Evolutionary conservation across 1,284 basidiomycete genomes (phyloP), one percentile per base, ranked within the genome.

Genomic region (Microbotryomycetes sp.): DNA sequence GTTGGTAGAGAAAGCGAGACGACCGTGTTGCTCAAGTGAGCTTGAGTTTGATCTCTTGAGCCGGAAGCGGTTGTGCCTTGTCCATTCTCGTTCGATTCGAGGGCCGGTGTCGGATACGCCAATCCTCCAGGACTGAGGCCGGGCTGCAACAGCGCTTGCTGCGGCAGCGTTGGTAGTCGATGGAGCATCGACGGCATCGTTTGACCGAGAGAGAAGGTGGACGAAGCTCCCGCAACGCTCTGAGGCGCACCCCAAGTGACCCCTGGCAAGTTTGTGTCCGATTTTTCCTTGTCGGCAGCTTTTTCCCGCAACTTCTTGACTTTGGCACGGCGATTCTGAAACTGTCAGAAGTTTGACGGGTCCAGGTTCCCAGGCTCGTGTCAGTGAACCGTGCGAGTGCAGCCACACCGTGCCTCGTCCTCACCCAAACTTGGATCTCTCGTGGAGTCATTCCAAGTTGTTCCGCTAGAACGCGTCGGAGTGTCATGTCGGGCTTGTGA

Each of bases 381-480:
- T n/a, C n/a, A n/a, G n/a, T n/a, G n/a, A n/a, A n/a, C n/a, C n/a
- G n/a, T n/a, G n/a, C n/a, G n/a, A n/a, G n/a, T n/a, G n/a, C n/a
- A n/a, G n/a, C n/a, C n/a, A n/a, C n/a, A n/a, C n/a, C n/a, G n/a
- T n/a, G 56, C 19, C 14, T 23, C 16, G 14, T 25, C 51, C 68
- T 54, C 47, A 58, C 77, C 74, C 84, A 71, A 66, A 93, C 92
- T 82, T 97, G 92, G 2, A 97, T 89, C 49, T 90, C 90, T 63
- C 92, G 81, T 26, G 90, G 84, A 23, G 88, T 89, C 91, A 97
- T 97, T 66, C 86, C 86, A 53, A 96, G 83, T 77, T 90, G 81
- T 7, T 80, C 78, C 0, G 91, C 87, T 54, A 97, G 82, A 67
- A 83, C 80, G 73, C 88, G 88, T 68, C 92, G 82, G 50, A 88